A percentile compares a stretch with the other conserved stretches of the same genome.
phyloP scores from a whole-genome alignment of 2,329 filamentous ascomycete species.

The Dothideomycetes sp. region DNA sequence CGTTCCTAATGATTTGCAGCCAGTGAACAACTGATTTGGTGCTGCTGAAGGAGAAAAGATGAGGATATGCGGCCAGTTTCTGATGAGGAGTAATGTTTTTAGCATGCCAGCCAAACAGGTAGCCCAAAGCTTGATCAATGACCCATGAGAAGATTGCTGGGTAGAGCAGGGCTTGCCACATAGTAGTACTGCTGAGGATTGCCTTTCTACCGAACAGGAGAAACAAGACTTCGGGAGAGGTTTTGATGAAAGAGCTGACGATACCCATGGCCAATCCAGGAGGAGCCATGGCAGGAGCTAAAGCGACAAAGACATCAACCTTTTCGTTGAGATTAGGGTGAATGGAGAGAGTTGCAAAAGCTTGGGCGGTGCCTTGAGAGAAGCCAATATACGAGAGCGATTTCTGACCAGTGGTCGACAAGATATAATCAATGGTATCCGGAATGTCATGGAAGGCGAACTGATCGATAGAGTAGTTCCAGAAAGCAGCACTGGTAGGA shows the following conservation, averaged over 20 bases:
- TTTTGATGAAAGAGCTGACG: slow-evolving; percentile 86
- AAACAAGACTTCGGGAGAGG: slow-evolving; percentile 85
- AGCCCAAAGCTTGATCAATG: slow-evolving; percentile 71
- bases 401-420: slow-evolving; percentile 69
- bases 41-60: slow-evolving; percentile 92
- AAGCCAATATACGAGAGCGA: slow-evolving; percentile 95
- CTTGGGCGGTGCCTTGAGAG: slow-evolving; percentile 92
- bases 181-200: slow-evolving; percentile 84
- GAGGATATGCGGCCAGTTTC: slow-evolving; percentile 90
- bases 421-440: slow-evolving; percentile 84
- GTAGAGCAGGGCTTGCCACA: slow-evolving; percentile 96
- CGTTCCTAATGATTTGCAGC: slow-evolving; percentile 98
- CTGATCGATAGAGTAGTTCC: slow-evolving; percentile 97
- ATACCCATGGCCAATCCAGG: slow-evolving; percentile 82
- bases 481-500: slow-evolving; percentile 70
- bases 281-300: slow-evolving; percentile 94
- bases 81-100: slow-evolving; percentile 76
- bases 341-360: slow-evolving; percentile 86
- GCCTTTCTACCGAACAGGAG: slow-evolving; percentile 85
- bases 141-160: slow-evolving; percentile 83
- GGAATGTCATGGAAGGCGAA: slow-evolving; percentile 98
- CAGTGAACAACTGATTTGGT: slow-evolving; percentile 97
- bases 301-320: slow-evolving; percentile 89
- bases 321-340: slow-evolving; percentile 87
- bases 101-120: slow-evolving; percentile 84